These are phyloP conservation scores for Fusarium globosum DNA, from an alignment of 2,329 filamentous ascomycete genomes.

Conservation along the genomic window DNA sequence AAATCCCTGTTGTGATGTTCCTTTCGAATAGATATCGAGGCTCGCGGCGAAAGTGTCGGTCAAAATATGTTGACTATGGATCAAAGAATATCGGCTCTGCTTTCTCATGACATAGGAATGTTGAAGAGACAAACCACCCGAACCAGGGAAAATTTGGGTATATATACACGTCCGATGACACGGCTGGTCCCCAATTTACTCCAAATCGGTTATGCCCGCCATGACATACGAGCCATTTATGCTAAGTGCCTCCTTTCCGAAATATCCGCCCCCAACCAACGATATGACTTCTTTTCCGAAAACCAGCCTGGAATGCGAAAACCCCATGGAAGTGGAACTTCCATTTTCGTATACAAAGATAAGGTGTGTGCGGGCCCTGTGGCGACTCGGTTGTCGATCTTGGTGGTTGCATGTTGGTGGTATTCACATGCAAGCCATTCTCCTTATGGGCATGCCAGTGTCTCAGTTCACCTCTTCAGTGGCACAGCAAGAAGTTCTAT, in stretches of 20 bases:
- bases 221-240: constrained; percentile 25
- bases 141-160: background rate
- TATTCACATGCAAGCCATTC: background rate
- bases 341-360: background rate
- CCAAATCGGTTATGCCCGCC: background rate
- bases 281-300: constrained; percentile 15
- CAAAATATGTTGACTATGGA: too few relatives aligned
- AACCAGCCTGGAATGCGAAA: constrained; percentile 22
- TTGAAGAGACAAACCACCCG: background rate
- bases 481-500: background rate
- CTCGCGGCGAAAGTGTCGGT: too few relatives aligned
- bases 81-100: background rate
- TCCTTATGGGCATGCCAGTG: background rate
- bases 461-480: background rate
- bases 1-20: background rate
- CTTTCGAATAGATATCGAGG: background rate
- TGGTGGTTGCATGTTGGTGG: background rate
- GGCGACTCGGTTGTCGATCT: constrained; percentile 2
- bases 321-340: constrained; percentile 11
- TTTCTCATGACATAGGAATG: background rate
- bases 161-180: background rate
- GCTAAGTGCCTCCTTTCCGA: constrained; percentile 6
- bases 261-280: constrained; percentile 12
- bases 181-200: background rate
- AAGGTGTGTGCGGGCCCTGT: constrained; percentile 10